phyloP scores from a whole-genome alignment of 768 basidiomycete genomes.

The Boletus bicolor region DNA sequence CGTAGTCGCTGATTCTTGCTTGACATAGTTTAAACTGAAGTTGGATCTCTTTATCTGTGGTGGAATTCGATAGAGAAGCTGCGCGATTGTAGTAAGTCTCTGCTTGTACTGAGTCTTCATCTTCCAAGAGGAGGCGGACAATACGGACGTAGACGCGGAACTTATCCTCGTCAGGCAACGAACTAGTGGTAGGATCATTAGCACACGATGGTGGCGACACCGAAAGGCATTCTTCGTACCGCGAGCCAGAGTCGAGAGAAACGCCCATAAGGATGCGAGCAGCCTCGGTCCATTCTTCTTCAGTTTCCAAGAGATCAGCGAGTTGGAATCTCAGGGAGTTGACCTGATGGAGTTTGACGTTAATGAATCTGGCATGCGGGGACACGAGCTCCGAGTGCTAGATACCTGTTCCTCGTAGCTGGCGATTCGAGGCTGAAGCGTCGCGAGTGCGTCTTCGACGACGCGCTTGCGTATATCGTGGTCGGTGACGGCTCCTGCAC shows the following conservation, averaged over 20 bases:
- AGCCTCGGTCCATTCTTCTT: slow-evolving; percentile 93
- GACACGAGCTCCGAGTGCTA: slow-evolving; percentile 18
- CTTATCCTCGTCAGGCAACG: slow-evolving; percentile 79
- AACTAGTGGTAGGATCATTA: slow-evolving; percentile 33
- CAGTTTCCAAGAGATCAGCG: slow-evolving; percentile 83
- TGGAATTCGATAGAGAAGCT: slow-evolving; percentile 79
- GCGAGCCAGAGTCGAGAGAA: slow-evolving; percentile 83
- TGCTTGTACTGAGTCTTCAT: slow-evolving; percentile 96
- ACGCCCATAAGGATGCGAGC: slow-evolving; percentile 91
- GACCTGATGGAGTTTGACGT: slow-evolving; percentile 46
- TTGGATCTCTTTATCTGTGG: slow-evolving; percentile 73
- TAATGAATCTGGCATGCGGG: not conserved
- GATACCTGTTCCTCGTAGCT: slow-evolving; percentile 93
- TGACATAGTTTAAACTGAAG: slow-evolving; percentile 90
- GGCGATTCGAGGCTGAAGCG: slow-evolving; percentile 74
- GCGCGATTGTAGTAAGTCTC: slow-evolving; percentile 98
- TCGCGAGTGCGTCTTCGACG: slow-evolving; percentile 69
- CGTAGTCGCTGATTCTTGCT: slow-evolving; percentile 91
- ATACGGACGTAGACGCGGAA: slow-evolving; percentile 90
- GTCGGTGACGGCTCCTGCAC: slow-evolving; percentile 51
- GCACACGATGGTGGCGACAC: not conserved
- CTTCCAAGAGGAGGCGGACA: slow-evolving; percentile 89
- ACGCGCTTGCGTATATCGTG: slow-evolving; percentile 63
- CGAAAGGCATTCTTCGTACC: slow-evolving; percentile 44
- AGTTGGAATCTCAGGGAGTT: slow-evolving; percentile 82